These are phyloP conservation scores for Talaromyces adpressus DNA, from an alignment of 495 filamentous ascomycete genomes.

Conservation along the genomic window DNA sequence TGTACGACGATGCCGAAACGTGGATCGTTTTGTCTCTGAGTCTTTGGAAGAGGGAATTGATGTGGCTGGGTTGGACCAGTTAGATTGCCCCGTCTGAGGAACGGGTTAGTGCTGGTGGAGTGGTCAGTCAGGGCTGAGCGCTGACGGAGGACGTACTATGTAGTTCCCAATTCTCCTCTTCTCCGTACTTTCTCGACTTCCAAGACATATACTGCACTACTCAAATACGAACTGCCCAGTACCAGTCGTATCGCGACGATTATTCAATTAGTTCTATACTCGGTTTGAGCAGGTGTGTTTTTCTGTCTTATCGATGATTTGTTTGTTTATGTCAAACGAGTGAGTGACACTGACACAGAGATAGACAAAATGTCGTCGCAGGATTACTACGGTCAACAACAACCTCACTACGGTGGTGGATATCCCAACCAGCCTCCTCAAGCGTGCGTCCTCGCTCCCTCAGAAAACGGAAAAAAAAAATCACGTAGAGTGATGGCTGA, in stretches of 20 bases:
- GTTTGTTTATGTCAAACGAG: neutral
- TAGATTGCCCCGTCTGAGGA: neutral
- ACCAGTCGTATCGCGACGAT: neutral
- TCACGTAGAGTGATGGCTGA: too few species aligned
- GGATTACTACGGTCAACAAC: constrained; percentile 36
- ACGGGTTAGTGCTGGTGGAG: too few species aligned
- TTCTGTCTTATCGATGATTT: too few species aligned
- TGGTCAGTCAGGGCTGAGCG: neutral
- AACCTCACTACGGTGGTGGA: constrained; percentile 15
- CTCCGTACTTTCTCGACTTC: constrained; percentile 9
- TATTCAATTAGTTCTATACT: too few species aligned
- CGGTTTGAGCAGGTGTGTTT: too few species aligned
- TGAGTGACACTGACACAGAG: neutral
- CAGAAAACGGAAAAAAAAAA: neutral
- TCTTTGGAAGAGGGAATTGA: neutral
- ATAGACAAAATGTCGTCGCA: constrained; percentile 34
- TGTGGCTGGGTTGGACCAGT: neutral
- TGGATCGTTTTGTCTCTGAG: neutral
- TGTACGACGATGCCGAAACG: neutral
- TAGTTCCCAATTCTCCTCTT: neutral
- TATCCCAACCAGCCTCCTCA: constrained; percentile 19
- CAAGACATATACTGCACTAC: constrained; percentile 6
- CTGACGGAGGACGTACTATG: neutral
- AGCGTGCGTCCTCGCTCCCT: constrained; percentile 16
- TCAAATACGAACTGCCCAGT: neutral